Conservation (phyloP, 306 rosid species). For the Lathyrus tuberosus region DNA sequence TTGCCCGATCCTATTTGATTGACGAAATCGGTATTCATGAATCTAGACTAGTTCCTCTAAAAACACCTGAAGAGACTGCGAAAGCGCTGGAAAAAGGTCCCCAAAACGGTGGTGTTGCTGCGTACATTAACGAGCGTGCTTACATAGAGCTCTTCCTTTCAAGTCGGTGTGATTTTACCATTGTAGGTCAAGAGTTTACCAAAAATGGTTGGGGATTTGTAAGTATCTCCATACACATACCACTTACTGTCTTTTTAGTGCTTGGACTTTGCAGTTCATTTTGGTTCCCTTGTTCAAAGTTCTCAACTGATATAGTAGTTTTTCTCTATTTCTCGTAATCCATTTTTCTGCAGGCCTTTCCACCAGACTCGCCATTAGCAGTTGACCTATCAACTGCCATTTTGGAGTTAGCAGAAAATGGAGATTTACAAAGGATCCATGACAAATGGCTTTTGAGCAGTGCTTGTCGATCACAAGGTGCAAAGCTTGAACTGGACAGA, state of each 20-base stretch:
- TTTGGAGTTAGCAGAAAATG: constrained; percentile 76
- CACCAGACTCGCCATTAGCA: constrained; percentile 84
- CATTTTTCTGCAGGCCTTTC: constrained; percentile 70
- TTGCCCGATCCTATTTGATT: constrained; percentile 60
- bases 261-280: background rate
- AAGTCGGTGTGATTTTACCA: constrained; percentile 66
- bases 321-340: constrained; percentile 11
- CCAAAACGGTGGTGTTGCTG: constrained; percentile 76
- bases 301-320: background rate
- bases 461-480: constrained; percentile 69
- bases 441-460: constrained; percentile 89
- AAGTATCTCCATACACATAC: constrained; percentile 50
- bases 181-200: constrained; percentile 94
- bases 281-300: constrained; percentile 13
- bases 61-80: constrained; percentile 61
- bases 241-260: background rate
- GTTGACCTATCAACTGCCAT: constrained; percentile 87
- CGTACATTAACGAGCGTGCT: constrained; percentile 85
- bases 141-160: constrained; percentile 91
- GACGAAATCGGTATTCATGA: constrained; percentile 64
- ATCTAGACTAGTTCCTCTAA: constrained; percentile 78
- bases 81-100: constrained; percentile 78
- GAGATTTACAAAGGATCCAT: constrained; percentile 92
- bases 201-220: constrained; percentile 98
- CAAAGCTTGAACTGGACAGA: constrained; percentile 78